A percentile compares a stretch with the other conserved stretches of the same genome.
phyloP scores from a whole-genome alignment of 768 basidiomycete genomes.

The Dendrothele bispora region DNA sequence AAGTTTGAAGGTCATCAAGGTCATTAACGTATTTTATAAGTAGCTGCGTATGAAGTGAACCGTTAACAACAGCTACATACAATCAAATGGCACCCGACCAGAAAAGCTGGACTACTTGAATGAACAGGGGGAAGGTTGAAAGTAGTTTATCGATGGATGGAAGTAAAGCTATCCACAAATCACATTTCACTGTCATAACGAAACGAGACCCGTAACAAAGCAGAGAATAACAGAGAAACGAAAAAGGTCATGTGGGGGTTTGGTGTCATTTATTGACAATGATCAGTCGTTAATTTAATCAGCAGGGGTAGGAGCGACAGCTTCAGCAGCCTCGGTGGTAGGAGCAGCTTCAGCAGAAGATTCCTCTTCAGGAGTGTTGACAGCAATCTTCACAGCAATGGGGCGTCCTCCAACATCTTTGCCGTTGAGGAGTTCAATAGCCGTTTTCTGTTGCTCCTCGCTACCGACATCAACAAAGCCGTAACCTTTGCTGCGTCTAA shows the following conservation, averaged over 20 bases:
- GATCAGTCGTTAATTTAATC: too few species aligned
- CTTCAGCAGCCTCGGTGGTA: conserved; percentile 23
- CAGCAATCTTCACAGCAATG: conserved; percentile 94
- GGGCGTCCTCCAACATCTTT: conserved; percentile 83
- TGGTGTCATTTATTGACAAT: conserved; percentile 21
- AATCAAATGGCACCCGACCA: too few species aligned
- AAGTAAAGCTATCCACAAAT: conserved; percentile 20
- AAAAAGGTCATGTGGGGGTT: conserved; percentile 19
- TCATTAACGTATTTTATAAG: too few species aligned
- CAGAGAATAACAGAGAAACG: conserved; percentile 21
- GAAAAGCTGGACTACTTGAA: too few species aligned
- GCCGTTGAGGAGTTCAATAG: conserved; percentile 82
- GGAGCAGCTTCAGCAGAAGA: conserved; percentile 41
- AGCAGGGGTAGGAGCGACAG: conserved; percentile 17
- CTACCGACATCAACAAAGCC: conserved; percentile 95
- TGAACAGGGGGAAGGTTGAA: too few species aligned
- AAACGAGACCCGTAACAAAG: conserved; percentile 37
- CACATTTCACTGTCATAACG: conserved; percentile 20
- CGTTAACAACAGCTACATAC: too few species aligned
- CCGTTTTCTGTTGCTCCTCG: conserved; percentile 89
- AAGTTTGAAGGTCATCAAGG: too few species aligned
- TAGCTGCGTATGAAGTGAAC: too few species aligned
- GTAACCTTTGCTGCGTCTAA: conserved; percentile 96
- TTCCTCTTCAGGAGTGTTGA: conserved; percentile 74
- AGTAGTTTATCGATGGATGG: too few species aligned